Evolutionary conservation across 495 filamentous ascomycete species (phyloP), one percentile per base, ranked within the genome.

Genomic region (Penicillium arizonense): DNA sequence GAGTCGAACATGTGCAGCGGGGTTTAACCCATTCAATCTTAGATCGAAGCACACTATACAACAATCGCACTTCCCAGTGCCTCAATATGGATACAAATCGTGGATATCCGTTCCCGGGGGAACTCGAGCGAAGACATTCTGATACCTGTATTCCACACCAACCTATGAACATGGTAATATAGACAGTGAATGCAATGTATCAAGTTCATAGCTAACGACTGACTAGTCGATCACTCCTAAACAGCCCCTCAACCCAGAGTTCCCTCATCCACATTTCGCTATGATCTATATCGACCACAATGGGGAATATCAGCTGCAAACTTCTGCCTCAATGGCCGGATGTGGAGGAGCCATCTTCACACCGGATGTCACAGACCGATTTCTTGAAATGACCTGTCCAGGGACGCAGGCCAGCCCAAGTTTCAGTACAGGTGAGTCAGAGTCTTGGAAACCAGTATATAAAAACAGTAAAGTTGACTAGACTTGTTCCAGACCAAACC

Each of bases 251-350:
- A 47, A 51, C 32, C 28, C 62, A 7, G 54, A 62, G 13, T 50
- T 68, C 30, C 64, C 66, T 18, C 70, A 71, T 20, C 59, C 68
- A 1, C 74, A 75, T 41, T 77, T 68, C 37, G 71, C 71, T 24
- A 50, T 75, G 48, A 64, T 77, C 39, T 77, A 69, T 44, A 58
- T 74, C 21, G 68, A 77, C 45, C 63, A 68, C 13, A 65, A 70
- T 49, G 72, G 74, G 5, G 57, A 73, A 28, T 52, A 69, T 32
- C 63, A 65, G 34, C 45, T 69, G 0, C 62, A 71, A 24, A 58
- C 61, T 14, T 75, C 74, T 0, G 54, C 64, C 3, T 74, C 71
- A 40, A 64, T 77, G 20, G 61, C 64, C 12, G 70, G 67, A 11
- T 69, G 61, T 39, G 70, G 65, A 28, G 66, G 64, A 7, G 55